Evolutionary conservation across 768 basidiomycete genomes (phyloP).

Genomic region (Termitomyces sp.): DNA sequence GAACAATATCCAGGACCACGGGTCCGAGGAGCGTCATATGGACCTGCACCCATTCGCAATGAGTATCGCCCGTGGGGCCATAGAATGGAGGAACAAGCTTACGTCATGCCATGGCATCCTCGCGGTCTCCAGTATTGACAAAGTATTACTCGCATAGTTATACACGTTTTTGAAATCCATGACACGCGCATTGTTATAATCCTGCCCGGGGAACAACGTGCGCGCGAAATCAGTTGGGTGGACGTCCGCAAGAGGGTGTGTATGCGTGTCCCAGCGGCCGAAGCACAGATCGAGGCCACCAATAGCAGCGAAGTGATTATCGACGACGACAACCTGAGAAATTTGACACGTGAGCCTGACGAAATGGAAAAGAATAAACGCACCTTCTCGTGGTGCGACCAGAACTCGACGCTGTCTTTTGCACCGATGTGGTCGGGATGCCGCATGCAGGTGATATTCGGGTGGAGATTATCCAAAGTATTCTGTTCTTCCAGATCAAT

Average conservation of each 20-base stretch:
- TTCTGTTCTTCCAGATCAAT: conserved; percentile 31
- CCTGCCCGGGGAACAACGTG: conserved; percentile 90
- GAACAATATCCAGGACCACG: conserved; percentile 80
- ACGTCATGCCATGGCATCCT: conserved; percentile 98
- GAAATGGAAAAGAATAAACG: too few relatives aligned
- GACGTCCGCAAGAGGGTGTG: conserved; percentile 85
- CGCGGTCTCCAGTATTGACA: conserved; percentile 61
- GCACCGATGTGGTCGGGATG: conserved; percentile 88
- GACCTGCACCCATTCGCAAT: conserved; percentile 35
- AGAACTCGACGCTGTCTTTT: conserved; percentile 79
- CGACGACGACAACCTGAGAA: conserved; percentile 69
- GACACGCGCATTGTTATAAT: conserved; percentile 87
- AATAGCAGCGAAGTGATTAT: conserved; percentile 80
- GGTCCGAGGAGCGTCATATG: conserved; percentile 83
- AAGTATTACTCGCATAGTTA: conserved; percentile 64
- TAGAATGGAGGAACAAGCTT: conserved; percentile 19
- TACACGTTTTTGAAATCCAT: too few relatives aligned
- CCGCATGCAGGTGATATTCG: conserved; percentile 84
- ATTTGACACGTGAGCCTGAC: background rate
- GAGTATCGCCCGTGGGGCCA: background rate
- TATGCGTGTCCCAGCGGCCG: conserved; percentile 95
- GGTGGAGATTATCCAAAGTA: conserved; percentile 75
- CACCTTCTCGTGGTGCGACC: conserved; percentile 65
- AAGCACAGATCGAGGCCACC: conserved; percentile 96
- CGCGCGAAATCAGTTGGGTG: conserved; percentile 81